Evolutionary conservation across 176 grass and related monocot genomes (phyloP), one percentile per base, ranked within the genome.

Genomic region (Leersia perrieri): DNA sequence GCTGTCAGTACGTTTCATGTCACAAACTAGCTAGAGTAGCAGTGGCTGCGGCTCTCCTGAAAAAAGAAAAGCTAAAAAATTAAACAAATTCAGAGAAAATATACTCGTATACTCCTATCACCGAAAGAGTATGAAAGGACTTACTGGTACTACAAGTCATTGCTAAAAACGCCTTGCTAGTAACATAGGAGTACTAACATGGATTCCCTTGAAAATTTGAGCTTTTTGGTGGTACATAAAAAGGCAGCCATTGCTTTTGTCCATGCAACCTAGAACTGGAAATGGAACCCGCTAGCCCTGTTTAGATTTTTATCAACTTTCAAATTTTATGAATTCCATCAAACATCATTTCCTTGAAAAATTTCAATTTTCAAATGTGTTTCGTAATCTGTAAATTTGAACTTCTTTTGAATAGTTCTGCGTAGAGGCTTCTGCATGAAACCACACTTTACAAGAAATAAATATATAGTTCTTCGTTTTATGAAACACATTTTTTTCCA

Each of bases 241-340:
- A 34, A 27, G 11, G n/a, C 66, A 63, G 25, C 23, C 25, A 53
- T 40, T 7, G 23, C n/a, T n/a, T 16, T 14, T 70, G 32, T 60
- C 15, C 20, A 10, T 83, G 27, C 33, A 82, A 67, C 53, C 20
- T 64, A 25, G 25, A 78, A 40, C 12, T 66, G 72, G 44, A 66
- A 77, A 40, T 65, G 77, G 60, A 65, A 77, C 66, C 20, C 4
- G 70, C 51, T 57, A 9, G 15, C 51, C 22, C 65, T 82, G 27
- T 72, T 73, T 58, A 83, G 42, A 78, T 88, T 22, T 72, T 71
- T 57, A 41, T 20, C 38, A 72, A 25, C 28, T 58, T 78, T n/a
- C n/a, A n/a, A n/a, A 63, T 41, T 74, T 62, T 69, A 53, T 30
- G 60, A 44, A 49, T 23, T 29, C 35, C 38, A 18, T 74, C 32